These are phyloP conservation scores for Aspergillus spinulosporus DNA, from an alignment of 2,329 filamentous ascomycete genomes.

Conservation along the genomic window DNA sequence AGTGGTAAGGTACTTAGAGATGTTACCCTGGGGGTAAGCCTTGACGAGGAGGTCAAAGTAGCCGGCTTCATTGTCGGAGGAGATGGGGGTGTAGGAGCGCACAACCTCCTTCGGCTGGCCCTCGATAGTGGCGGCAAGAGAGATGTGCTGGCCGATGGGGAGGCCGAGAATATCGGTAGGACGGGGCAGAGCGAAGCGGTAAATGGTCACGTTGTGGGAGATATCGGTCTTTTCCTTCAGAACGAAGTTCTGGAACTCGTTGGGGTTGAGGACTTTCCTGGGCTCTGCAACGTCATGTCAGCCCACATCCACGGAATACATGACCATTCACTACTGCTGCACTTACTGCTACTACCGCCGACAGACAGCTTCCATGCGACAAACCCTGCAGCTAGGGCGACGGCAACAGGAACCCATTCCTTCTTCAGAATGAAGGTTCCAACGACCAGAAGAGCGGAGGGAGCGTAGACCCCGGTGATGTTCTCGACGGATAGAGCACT, in stretches of 20 bases:
- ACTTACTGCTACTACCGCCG: constrained; percentile 65
- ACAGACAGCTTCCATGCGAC: constrained; percentile 68
- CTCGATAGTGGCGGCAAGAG: constrained; percentile 78
- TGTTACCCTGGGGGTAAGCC: constrained; percentile 95
- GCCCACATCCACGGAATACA: constrained; percentile 6
- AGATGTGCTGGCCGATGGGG: constrained; percentile 98
- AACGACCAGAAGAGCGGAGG: constrained; percentile 73
- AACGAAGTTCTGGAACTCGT: constrained; percentile 85
- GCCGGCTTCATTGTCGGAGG: constrained; percentile 82
- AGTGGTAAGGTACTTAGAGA: constrained; percentile 86
- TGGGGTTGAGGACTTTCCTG: constrained; percentile 81
- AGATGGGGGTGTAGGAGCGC: constrained; percentile 89
- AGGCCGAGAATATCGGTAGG: constrained; percentile 83
- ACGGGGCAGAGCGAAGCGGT: constrained; percentile 84
- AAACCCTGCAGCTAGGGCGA: constrained; percentile 64
- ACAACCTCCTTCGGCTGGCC: constrained; percentile 80
- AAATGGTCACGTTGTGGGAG: constrained; percentile 98
- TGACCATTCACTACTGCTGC: constrained; percentile 1
- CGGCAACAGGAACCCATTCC: constrained; percentile 73
- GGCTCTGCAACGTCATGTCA: constrained; percentile 54
- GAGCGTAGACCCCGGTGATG: constrained; percentile 79
- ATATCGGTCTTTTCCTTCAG: constrained; percentile 93
- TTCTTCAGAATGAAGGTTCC: constrained; percentile 76
- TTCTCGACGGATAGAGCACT: constrained; percentile 52
- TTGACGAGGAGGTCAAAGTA: constrained; percentile 98